These are phyloP conservation scores for Rhodotorula graminis DNA, from an alignment of 768 basidiomycete genomes.

Conservation along the genomic window DNA sequence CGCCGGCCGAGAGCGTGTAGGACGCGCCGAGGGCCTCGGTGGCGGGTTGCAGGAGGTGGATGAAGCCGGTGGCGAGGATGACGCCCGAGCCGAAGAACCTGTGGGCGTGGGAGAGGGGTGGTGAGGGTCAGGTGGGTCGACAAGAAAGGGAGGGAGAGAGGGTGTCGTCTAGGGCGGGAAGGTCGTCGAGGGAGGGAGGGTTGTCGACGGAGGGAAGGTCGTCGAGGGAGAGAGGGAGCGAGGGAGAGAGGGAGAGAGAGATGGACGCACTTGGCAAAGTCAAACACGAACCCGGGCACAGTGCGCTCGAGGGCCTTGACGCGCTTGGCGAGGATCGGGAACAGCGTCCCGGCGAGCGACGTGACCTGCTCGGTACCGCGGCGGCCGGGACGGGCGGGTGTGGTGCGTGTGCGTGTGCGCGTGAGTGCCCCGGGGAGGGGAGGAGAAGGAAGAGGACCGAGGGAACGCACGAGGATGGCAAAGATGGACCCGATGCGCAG, in stretches of 20 bases:
- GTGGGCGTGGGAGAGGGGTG: not conserved
- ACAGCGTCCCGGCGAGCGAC: conserved; percentile 41
- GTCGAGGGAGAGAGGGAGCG: not conserved
- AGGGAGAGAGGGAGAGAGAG: too few relatives aligned
- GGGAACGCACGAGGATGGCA: conserved; percentile 18
- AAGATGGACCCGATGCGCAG: conserved; percentile 30
- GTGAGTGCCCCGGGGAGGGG: too few relatives aligned
- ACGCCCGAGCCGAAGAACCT: conserved; percentile 33
- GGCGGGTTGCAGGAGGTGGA: conserved; percentile 42
- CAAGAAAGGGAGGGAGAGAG: not conserved
- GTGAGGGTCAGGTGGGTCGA: too few relatives aligned
- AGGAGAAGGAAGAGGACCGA: not conserved
- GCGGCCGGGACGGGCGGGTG: too few relatives aligned
- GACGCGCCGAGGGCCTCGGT: conserved; percentile 30
- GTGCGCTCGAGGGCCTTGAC: conserved; percentile 18
- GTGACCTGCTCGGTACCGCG: too few relatives aligned
- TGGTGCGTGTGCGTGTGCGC: too few relatives aligned
- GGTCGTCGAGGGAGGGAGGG: too few relatives aligned
- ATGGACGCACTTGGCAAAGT: conserved; percentile 41
- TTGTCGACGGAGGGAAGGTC: too few relatives aligned
- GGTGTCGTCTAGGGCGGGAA: too few relatives aligned
- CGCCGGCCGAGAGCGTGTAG: conserved; percentile 26
- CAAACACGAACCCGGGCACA: conserved; percentile 40
- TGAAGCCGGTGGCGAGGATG: conserved; percentile 30
- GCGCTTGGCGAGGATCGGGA: conserved; percentile 42